Conservation (phyloP, 2,329 filamentous ascomycete species). For the Aspergillus calidoustus region DNA sequence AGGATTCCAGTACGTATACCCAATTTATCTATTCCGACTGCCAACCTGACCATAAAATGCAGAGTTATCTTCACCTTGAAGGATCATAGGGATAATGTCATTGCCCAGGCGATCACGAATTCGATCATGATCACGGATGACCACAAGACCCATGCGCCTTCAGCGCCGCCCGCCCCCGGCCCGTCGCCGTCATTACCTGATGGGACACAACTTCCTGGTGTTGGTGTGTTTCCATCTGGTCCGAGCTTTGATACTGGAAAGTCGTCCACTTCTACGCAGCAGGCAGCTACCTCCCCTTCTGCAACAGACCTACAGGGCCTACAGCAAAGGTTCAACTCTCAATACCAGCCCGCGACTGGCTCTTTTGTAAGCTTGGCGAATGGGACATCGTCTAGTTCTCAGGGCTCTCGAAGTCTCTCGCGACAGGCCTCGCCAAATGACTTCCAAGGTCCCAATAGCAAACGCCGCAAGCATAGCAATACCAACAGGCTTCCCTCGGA, state of each 20-base stretch:
- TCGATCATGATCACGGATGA: conserved; percentile 98
- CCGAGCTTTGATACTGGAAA: conserved; percentile 37
- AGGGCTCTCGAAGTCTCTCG: conserved; percentile 68
- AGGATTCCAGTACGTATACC: conserved; percentile 68
- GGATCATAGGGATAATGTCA: conserved; percentile 73
- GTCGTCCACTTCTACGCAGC: conserved; percentile 37
- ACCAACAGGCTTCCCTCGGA: conserved; percentile 71
- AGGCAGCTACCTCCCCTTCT: conserved; percentile 61
- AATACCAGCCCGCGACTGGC: conserved; percentile 44
- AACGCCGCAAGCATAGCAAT: conserved; percentile 80
- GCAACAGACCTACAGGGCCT: conserved; percentile 66
- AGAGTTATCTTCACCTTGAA: conserved; percentile 92
- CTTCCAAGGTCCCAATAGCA: conserved; percentile 68
- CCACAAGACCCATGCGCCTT: conserved; percentile 78
- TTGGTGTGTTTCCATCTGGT: conserved; percentile 48
- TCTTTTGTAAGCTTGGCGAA: conserved; percentile 46
- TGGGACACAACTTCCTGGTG: conserved; percentile 47
- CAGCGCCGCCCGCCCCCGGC: conserved; percentile 39
- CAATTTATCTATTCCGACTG: not conserved
- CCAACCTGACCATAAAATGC: conserved; percentile 26
- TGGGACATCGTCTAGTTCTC: conserved; percentile 43
- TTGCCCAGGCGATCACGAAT: conserved; percentile 83
- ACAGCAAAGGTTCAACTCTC: conserved; percentile 56
- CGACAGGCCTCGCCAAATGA: conserved; percentile 73
- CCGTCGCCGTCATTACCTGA: conserved; percentile 43